phyloP scores from a whole-genome alignment of 345 rosid genomes.

The Euphorbia pulcherrima region DNA sequence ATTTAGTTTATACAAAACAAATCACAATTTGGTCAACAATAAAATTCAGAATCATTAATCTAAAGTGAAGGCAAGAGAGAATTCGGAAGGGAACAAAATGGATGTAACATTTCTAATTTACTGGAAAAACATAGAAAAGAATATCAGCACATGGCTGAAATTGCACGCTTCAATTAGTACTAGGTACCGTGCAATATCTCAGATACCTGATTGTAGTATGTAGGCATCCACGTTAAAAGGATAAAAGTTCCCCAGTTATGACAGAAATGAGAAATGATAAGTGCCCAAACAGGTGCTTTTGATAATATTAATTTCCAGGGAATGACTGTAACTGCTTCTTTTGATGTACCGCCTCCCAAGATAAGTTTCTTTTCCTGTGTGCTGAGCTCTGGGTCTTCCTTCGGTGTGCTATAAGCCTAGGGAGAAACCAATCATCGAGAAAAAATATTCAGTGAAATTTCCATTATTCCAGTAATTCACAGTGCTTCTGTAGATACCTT shows the following conservation, averaged over 20 bases:
- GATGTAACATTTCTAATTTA: slow-evolving; percentile 4
- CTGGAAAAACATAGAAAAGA: not conserved
- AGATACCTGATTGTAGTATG: slow-evolving; percentile 91
- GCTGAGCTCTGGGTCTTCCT: slow-evolving; percentile 73
- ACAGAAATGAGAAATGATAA: slow-evolving; percentile 89
- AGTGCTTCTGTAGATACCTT: not conserved
- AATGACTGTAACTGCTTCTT: slow-evolving; percentile 81
- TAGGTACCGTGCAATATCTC: slow-evolving; percentile 1
- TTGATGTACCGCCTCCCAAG: slow-evolving; percentile 51
- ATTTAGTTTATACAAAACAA: not conserved
- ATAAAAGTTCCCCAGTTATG: slow-evolving; percentile 99
- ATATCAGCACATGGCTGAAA: not conserved
- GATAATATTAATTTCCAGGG: slow-evolving; percentile 93
- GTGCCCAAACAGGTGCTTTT: slow-evolving; percentile 97
- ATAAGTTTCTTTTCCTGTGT: slow-evolving; percentile 60
- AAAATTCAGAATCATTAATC: not conserved
- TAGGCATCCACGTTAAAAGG: slow-evolving; percentile 97
- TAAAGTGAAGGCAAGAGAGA: not conserved
- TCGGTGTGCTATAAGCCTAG: slow-evolving; percentile 85
- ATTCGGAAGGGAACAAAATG: not conserved
- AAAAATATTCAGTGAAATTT: slow-evolving; percentile 11
- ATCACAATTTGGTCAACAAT: not conserved
- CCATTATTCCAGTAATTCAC: slow-evolving; percentile 5
- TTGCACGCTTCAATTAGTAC: slow-evolving; percentile 5
- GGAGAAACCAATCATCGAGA: slow-evolving; percentile 26